Conservation (phyloP, 352 stramenopile species). For the Phytopythium boreale region DNA sequence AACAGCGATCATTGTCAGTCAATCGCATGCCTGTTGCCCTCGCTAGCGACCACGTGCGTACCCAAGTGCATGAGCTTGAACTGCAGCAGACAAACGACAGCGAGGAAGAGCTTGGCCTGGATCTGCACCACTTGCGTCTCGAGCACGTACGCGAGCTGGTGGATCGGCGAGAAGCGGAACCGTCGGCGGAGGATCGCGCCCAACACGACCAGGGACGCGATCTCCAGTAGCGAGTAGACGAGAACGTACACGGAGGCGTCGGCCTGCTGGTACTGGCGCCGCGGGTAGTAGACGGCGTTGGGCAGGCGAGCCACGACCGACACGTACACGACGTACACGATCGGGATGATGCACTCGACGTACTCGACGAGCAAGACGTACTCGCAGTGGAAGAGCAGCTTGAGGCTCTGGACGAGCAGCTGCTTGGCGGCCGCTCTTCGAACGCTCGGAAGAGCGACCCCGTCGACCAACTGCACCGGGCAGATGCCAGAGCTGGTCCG, state of each 20-base stretch:
- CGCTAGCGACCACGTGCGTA: neutral
- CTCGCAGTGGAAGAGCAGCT: slow-evolving; percentile 25
- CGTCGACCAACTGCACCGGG: neutral
- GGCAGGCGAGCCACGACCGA: slow-evolving; percentile 27
- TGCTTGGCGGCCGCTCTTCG: neutral
- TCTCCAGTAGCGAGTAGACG: slow-evolving; percentile 20
- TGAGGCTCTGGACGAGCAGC: neutral
- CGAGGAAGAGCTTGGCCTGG: slow-evolving; percentile 27
- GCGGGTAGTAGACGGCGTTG: slow-evolving; percentile 29
- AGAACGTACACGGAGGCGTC: slow-evolving; percentile 10
- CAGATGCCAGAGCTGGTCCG: neutral
- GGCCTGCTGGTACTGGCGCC: slow-evolving; percentile 8
- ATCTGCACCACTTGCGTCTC: slow-evolving; percentile 27
- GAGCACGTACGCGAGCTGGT: slow-evolving; percentile 31
- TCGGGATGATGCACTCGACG: slow-evolving; percentile 29
- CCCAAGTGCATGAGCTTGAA: slow-evolving; percentile 20
- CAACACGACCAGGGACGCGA: slow-evolving; percentile 23
- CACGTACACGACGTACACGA: slow-evolving; percentile 26
- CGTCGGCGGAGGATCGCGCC: slow-evolving; percentile 10
- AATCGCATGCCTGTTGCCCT: neutral
- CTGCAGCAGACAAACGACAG: slow-evolving; percentile 24
- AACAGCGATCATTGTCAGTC: neutral
- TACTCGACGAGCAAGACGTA: slow-evolving; percentile 38
- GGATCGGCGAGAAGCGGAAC: slow-evolving; percentile 23
- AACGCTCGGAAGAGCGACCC: neutral